Base-by-base conservation (phyloP, 805 yeast species). In the Wickerhamiella galacta region DNA sequence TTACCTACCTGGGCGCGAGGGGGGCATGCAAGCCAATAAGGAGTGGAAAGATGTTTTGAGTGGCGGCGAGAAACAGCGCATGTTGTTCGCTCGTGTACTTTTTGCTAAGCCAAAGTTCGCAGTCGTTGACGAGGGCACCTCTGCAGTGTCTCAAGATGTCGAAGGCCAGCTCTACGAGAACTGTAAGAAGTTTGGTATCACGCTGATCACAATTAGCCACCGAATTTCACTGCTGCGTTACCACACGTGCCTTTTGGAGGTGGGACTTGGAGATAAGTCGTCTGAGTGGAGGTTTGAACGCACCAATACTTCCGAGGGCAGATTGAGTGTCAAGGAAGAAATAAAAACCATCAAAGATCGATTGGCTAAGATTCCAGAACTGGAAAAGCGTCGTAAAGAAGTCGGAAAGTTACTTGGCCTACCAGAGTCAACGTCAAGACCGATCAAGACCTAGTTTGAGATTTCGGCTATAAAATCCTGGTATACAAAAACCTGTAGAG, bases 51-150 rank as follows among this genome's bases (percentile, higher is more conserved):
- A 78, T 50, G 76, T 83, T n/a, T 65, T 83, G 42, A 76, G 90
- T 54, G 95, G 95, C n/a, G 95, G 95, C 36, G 95, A 83, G 53
- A 75, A 81, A 56, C 95, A 83, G 60, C 70, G 93, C 49, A 67
- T 83, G 52, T 72, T 81, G 53, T 78, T 83, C 59, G 94, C 95
- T 0, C 65, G 95, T 45, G 68, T 83, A 2, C 34, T 83, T 43
- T 81, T 75, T 58, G 80, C 77, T 50, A 68, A 68, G 34, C 93
- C 93, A 30, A 66, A 68, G 50, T 80, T 80, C 53, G 82, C 83
- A 3, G 70, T 83, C 2, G 64, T 83, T 39, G 95, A 83, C 55
- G 95, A 83, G 56, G 79, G 92, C n/a, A 83, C 95, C 3, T 80
- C 82, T 50, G 95, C 95, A 1, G 83, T 83, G 9, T 71, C 82